These are phyloP conservation scores for Fusarium dlaminii DNA, from an alignment of 2,329 filamentous ascomycete genomes.

Conservation along the genomic window DNA sequence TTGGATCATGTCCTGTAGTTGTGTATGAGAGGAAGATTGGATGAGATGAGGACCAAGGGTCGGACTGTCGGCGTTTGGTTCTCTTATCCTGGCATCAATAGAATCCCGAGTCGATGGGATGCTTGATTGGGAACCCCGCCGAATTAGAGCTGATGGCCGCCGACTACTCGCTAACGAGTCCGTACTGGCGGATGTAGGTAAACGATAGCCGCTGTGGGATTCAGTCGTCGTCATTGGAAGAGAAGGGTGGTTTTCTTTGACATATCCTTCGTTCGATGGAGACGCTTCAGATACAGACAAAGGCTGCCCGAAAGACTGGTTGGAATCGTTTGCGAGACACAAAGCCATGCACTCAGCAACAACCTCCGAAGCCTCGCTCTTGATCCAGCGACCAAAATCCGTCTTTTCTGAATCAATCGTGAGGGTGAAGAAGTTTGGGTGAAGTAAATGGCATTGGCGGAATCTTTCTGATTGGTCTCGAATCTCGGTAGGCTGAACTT, in stretches of 20 bases:
- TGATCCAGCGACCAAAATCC: slow-evolving; percentile 80
- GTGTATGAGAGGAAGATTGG: slow-evolving; percentile 61
- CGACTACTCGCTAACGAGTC: slow-evolving; percentile 54
- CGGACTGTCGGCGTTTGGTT: slow-evolving; percentile 66
- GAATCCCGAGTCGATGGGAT: slow-evolving; percentile 58
- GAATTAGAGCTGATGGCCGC: slow-evolving; percentile 50
- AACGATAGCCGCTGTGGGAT: slow-evolving; percentile 59
- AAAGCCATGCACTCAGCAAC: slow-evolving; percentile 81
- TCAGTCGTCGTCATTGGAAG: slow-evolving; percentile 51
- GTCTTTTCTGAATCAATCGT: slow-evolving; percentile 83
- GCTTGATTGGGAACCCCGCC: slow-evolving; percentile 60
- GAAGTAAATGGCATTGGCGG: slow-evolving; percentile 76
- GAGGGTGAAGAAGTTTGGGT: slow-evolving; percentile 85
- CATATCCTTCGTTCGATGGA: slow-evolving; percentile 43
- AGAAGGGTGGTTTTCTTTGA: slow-evolving; percentile 48
- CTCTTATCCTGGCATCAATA: slow-evolving; percentile 47
- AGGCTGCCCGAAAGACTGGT: slow-evolving; percentile 38
- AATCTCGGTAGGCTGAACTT: slow-evolving; percentile 81
- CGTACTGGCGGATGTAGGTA: slow-evolving; percentile 61
- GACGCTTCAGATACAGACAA: slow-evolving; percentile 33
- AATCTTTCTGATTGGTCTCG: slow-evolving; percentile 79
- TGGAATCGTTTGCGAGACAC: slow-evolving; percentile 51
- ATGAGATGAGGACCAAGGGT: slow-evolving; percentile 63
- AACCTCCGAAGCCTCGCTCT: slow-evolving; percentile 81
- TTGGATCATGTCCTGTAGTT: slow-evolving; percentile 68